Evolutionary conservation across 495 filamentous ascomycete genomes (phyloP).

Genomic region (Penicillium chermesinum): DNA sequence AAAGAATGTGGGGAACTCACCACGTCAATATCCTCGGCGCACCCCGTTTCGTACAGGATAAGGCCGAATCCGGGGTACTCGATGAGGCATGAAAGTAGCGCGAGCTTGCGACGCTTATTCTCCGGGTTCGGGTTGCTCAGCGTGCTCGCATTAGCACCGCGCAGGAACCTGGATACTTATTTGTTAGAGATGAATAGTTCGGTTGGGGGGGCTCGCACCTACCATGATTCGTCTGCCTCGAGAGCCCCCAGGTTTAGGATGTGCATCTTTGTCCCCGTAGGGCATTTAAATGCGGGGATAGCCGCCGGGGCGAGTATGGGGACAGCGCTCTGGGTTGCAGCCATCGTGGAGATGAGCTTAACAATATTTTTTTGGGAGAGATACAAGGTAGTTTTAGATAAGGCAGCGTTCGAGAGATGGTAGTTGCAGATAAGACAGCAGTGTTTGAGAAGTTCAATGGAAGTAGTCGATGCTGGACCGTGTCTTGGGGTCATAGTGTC

Average conservation of each 20-base stretch:
- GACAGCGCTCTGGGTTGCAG: not conserved
- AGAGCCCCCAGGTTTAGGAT: constrained; percentile 26
- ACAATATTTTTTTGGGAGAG: too few relatives aligned
- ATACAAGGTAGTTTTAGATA: too few relatives aligned
- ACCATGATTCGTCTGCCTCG: constrained; percentile 26
- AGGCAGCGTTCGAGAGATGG: not conserved
- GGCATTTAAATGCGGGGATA: constrained; percentile 15
- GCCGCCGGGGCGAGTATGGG: constrained; percentile 10
- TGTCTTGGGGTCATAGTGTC: too few relatives aligned
- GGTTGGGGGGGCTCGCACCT: not conserved
- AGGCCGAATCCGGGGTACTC: constrained; percentile 46
- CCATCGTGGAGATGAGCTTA: too few relatives aligned
- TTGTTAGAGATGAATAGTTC: not conserved
- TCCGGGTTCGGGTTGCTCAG: constrained; percentile 21
- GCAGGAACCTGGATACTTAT: constrained; percentile 20
- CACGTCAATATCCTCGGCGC: constrained; percentile 41
- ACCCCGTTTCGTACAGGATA: constrained; percentile 50
- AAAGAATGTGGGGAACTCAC: constrained; percentile 6
- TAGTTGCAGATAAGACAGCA: not conserved
- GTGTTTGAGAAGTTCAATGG: too few relatives aligned
- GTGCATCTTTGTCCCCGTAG: constrained; percentile 27
- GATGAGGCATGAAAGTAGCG: constrained; percentile 42
- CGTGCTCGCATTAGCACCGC: constrained; percentile 24
- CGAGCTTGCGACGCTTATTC: constrained; percentile 38
- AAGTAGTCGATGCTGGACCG: too few relatives aligned